Base-by-base conservation (phyloP, 257 asterid genomes). In the Fraxinus cuspidata region DNA sequence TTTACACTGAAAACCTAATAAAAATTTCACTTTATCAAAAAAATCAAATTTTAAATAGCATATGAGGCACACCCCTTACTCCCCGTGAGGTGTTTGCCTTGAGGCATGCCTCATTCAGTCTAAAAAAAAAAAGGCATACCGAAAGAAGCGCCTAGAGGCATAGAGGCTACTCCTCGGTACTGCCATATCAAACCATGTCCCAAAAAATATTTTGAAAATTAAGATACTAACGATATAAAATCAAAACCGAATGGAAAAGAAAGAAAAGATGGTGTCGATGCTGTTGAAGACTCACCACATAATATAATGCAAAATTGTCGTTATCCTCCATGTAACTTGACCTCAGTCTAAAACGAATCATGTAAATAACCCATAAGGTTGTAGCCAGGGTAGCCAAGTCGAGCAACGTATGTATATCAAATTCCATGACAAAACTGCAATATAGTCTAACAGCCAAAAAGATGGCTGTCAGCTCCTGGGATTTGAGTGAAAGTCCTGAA, bases 381-480 rank as follows among this genome's bases (percentile, higher is more conserved):
- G 98, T 89, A 32, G 90, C 98, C 88, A 94, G 75, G 7, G 98
- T 94, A 72, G 97, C 92, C 85, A 91, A 72, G 84, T 94, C 98
- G 82, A 94, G 98, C 79, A 94, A 66, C 1, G 98, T 94, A 85
- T 94, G 97, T 81, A 94, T 94, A 85, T 94, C 97, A 81, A 92
- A 94, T 88, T 94, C 98, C 98, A 94, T 92, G 73, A 94, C 97
- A 76, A 94, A 92, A 84, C 98, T 92, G 75, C 97, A 92, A 83
- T 92, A 94, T 74, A 94, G 84, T 87, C 98, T 94, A 78, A 92
- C 98, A 75, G 93, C 97, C 90, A 94, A 78, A 88, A 94, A 94
- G 73, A 94, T 78, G 40, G 98, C 98, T 56, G 98, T 94, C 74
- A 92, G 86, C 88, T 94, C 98, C 91, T 94, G 98, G 80, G 97